Conservation (phyloP, 371 early-diverging fungal genomes). For the Mortierella sp. region DNA sequence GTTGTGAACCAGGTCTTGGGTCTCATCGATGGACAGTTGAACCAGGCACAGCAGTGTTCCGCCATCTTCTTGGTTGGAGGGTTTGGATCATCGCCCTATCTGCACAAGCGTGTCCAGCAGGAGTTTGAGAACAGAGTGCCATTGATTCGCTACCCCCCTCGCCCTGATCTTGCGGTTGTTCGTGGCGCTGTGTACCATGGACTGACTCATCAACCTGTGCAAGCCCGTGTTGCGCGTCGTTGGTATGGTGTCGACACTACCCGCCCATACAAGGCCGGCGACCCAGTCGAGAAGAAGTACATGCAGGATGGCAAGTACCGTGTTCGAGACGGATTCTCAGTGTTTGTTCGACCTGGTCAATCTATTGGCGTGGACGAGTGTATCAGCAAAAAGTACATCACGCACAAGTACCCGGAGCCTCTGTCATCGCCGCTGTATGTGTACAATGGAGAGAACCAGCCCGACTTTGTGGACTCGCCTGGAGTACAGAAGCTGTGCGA, state of each 20-base stretch:
- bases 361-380: slow-evolving; percentile 67
- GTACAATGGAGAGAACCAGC: slow-evolving; percentile 46
- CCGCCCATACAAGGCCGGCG: slow-evolving; percentile 65
- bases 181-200: slow-evolving; percentile 65
- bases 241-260: slow-evolving; percentile 74
- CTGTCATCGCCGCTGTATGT: slow-evolving; percentile 51
- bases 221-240: slow-evolving; percentile 69
- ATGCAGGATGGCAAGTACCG: slow-evolving; percentile 59
- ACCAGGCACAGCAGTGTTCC: slow-evolving; percentile 56
- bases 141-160: slow-evolving; percentile 51
- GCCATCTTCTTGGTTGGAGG: slow-evolving; percentile 67
- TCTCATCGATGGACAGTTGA: slow-evolving; percentile 68
- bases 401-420: slow-evolving; percentile 53
- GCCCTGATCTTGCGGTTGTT: slow-evolving; percentile 56
- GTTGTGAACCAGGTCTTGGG: slow-evolving; percentile 67
- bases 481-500: slow-evolving; percentile 51
- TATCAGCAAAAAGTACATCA: slow-evolving; percentile 68
- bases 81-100: slow-evolving; percentile 61
- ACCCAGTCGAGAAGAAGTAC: slow-evolving; percentile 61
- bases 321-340: slow-evolving; percentile 69
- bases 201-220: slow-evolving; percentile 64
- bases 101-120: slow-evolving; percentile 56
- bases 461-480: slow-evolving; percentile 52
- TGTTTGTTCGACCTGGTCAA: slow-evolving; percentile 70
- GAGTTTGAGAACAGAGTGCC: slow-evolving; percentile 53